Base-by-base conservation (phyloP, 129 eudicot genomes). In the Helianthus tuberosus region DNA sequence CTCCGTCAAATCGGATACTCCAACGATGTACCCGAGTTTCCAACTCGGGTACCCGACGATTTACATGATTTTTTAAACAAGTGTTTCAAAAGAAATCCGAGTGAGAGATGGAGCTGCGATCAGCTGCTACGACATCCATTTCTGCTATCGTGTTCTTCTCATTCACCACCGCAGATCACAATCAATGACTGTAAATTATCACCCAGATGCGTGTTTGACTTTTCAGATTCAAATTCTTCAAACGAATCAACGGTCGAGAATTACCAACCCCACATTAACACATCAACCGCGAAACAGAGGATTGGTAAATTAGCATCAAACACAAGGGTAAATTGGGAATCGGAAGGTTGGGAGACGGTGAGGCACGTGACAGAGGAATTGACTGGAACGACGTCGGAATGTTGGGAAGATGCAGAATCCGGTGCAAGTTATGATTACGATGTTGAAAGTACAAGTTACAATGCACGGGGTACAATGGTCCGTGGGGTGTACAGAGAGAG, bases 81-180 rank as follows among this genome's bases (percentile, higher is more conserved):
- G 73, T 91, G 97, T 50, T 39, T 88, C 20, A 69, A 65, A 16
- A 82, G 85, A 39, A 81, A 88, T 11, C 23, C 9, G 1, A 43
- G 27, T 0, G 73, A 75, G 39, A 80, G 95, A 64, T 88, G 97
- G 97, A 88, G 85, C 80, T 84, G 86, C 63, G 80, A 88, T 80
- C 88, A 84, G 73, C 84, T 88, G 66, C 54, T 88, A n/a, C 86
- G 70, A n/a, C 95, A 88, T 66, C 97, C 95, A 3, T 88, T 91
- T 48, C 25, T 91, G 6, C 16, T 67, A 36, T 14, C 79, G 1
- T 78, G 69, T 36, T 27, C 84, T 4, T 29, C 82, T 25, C 10
- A 38, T 1, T 63, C 77, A 1, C 58, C 57, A 27, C 68, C 76
- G 1, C 7, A 51, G 5, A 64, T 32, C 23, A 35, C 3, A 14